A percentile compares a stretch with the other conserved stretches of the same genome.
Conservation (phyloP, 768 basidiomycete species). For the Rhodosporidiobolus sp. region DNA sequence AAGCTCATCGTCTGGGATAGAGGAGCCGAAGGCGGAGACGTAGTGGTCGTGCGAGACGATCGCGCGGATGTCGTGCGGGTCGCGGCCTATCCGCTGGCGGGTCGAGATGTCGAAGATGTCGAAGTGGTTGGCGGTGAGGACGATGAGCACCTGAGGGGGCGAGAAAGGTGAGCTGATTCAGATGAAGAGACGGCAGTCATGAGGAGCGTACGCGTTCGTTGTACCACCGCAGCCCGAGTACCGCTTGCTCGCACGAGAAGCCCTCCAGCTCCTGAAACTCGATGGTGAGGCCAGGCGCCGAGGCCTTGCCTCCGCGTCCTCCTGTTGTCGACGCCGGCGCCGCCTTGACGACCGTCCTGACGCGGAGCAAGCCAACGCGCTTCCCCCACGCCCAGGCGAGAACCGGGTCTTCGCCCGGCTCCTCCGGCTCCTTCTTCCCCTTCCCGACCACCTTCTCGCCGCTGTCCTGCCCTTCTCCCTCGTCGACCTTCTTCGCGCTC, state of each 20-base stretch:
- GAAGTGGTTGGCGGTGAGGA: constrained; percentile 56
- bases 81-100: constrained; percentile 61
- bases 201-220: constrained; percentile 81
- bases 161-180: constrained; percentile 54
- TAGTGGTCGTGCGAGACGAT: constrained; percentile 47
- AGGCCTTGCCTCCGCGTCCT: constrained; percentile 47
- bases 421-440: neutral
- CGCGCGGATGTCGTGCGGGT: constrained; percentile 59
- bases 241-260: constrained; percentile 55
- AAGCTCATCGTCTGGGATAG: neutral
- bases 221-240: constrained; percentile 79
- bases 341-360: constrained; percentile 54
- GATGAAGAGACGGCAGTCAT: neutral
- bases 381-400: constrained; percentile 84
- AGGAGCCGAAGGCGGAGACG: constrained; percentile 18
- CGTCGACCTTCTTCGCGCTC: constrained; percentile 50
- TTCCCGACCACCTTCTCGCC: constrained; percentile 46
- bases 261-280: constrained; percentile 52
- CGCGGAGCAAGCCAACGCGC: constrained; percentile 61
- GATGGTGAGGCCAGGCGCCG: constrained; percentile 52
- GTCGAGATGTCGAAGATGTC: constrained; percentile 67
- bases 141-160: constrained; percentile 42
- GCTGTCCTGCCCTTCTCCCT: constrained; percentile 39
- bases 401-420: constrained; percentile 54
- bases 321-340: neutral